Base-by-base conservation (phyloP, 2,329 filamentous ascomycete genomes). In the Pseudogymnoascus pannorum region DNA sequence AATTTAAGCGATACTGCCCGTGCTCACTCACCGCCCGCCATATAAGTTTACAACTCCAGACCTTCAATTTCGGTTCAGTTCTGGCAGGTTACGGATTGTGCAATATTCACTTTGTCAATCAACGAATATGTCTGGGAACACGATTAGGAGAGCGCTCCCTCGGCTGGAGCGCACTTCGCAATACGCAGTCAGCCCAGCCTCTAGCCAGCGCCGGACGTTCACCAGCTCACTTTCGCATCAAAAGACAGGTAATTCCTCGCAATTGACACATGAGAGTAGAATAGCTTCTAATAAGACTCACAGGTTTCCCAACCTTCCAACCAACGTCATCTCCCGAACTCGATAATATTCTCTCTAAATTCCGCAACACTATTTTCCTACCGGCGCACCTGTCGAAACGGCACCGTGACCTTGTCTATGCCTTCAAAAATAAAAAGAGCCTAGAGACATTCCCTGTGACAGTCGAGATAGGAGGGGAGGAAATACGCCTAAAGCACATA, bases 321-420 rank as follows among this genome's bases (percentile, higher is more conserved):
- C 70, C 74, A 59, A 79, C 82, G 4, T 81, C 81, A 12, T 80
- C 80, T 44, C 65, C 76, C 20, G 75, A 82, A 61, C 78, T 89
- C 63, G 79, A 87, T 70, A 62, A 71, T 11, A 68, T 79, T 31
- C 79, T 89, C 64, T 70, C 73, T 40, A 72, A 68, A 20, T 78
- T 88, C 69, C 83, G 85, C 65, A 73, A 78, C 51, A 81, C 81
- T 66, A 78, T 86, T 71, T 81, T 88, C 70, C 73, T 88, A 42
- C 85, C 85, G n/a, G 73, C 78, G 31, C 81, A 85, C 69, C 81
- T 89, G 26, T 76, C 79, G 20, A 62, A 70, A 26, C 72, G 74
- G 58, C 81, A 87, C 73, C 80, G 77, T 67, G 76, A 79, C 66
- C 76, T 81, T 63, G 73, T 88, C 66, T 80, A 78, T 73, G 74